Conservation (phyloP, 2,329 filamentous ascomycete species). For the Trichoderma semiorbis region DNA sequence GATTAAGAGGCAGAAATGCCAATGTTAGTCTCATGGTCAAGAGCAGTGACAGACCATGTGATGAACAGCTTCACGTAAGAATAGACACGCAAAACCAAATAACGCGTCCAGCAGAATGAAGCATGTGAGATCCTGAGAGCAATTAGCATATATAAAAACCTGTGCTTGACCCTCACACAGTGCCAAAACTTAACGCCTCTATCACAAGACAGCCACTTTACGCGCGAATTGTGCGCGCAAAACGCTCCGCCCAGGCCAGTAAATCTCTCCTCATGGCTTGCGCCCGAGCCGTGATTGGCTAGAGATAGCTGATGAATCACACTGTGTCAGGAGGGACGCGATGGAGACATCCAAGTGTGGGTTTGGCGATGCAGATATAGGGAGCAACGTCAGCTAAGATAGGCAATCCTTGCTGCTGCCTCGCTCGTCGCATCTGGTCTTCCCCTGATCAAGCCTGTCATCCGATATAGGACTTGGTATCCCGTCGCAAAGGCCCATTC, state of each 20-base stretch:
- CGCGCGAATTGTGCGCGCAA: not conserved
- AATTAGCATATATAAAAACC: not conserved
- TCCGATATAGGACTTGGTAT: not conserved
- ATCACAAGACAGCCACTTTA: constrained; percentile 10
- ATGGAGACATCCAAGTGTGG: not conserved
- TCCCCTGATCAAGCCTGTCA: not conserved
- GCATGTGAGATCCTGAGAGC: not conserved
- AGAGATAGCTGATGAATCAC: constrained; percentile 7
- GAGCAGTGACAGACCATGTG: not conserved
- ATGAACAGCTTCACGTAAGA: not conserved
- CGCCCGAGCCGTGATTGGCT: constrained; percentile 32
- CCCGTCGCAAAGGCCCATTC: not conserved
- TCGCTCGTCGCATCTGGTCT: not conserved
- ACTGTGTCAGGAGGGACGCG: constrained; percentile 8
- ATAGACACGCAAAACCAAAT: not conserved
- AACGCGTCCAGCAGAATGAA: not conserved
- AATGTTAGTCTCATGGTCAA: not conserved
- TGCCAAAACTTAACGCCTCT: not conserved
- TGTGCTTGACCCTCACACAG: not conserved
- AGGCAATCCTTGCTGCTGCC: not conserved
- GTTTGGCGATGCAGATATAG: not conserved
- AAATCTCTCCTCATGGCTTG: constrained; percentile 31
- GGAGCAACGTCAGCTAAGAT: not conserved
- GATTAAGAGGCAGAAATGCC: not conserved
- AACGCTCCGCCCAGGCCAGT: not conserved